Evolutionary conservation across 805 yeast species (phyloP), one percentile per base, ranked within the genome.

Genomic region (Myxozyma melibiosi): DNA sequence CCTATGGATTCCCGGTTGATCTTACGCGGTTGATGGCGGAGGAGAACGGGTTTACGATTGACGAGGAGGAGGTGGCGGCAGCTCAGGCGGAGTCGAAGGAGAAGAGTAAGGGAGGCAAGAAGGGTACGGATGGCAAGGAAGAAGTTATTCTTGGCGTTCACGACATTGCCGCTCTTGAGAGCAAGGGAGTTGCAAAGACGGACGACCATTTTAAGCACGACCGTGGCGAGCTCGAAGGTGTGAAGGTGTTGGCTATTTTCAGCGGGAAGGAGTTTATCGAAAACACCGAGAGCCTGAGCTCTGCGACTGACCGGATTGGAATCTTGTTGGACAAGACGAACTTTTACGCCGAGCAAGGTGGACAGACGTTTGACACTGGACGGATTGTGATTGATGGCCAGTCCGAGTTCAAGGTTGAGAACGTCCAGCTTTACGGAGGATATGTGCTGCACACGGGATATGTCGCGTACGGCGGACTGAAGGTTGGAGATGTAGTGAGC

Each of bases 1-100:
- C 99, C 11, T 94, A 92, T 70, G 99, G 99, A 57, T 94, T 94
- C 87, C 99, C 99, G 37, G 97, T 90, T 55, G 99, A 94, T 75
- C 82, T 94, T 71, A 94, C 99, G 30, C 84, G 96, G 72, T 81
- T 94, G 71, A 94, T 94, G 99, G 99, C 99, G 44, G 98, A 92
- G 74, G 99, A 94, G 76, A 89, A 94, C 58, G 96, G 96, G 18
- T 81, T 94, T 67, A 85, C 84, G 68, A 92, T 94, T 63, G 97
- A 94, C 72, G 96, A 90, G 71, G 84, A 78, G 49, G 98, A 89
- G 34, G 94, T 94, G 70, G 97, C 91, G 74, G 82, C 82, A 66
- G 98, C 99, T 47, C 88, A 85, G 71, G 81, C 83, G 63, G 95
- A 85, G 66, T 88, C 97, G 9, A 83, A 86, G 71, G 97, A 91